A percentile compares a stretch with the other conserved stretches of the same genome.
These are phyloP conservation scores for Eustoma russellianum DNA, from an alignment of 257 asterid species.

Conservation along the genomic window DNA sequence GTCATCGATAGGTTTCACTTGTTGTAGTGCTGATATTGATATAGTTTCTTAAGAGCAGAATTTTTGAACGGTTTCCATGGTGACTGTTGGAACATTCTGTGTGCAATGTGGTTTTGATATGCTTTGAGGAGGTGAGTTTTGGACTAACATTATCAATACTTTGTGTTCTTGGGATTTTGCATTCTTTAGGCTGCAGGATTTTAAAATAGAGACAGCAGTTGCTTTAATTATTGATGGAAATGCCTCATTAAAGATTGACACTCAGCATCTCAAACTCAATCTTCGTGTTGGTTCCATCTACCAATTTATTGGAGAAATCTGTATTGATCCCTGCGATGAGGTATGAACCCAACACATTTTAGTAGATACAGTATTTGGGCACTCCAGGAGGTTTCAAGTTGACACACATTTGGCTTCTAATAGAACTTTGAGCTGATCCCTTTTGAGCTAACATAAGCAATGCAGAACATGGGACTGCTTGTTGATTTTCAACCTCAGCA, in stretches of 20 bases:
- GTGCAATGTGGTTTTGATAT: not conserved
- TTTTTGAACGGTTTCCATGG: no score
- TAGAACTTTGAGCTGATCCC: no score
- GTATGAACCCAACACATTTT: slow-evolving; percentile 18
- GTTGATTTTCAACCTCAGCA: no score
- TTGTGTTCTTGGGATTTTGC: not conserved
- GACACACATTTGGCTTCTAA: no score
- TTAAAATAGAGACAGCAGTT: slow-evolving; percentile 46
- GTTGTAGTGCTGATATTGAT: no score
- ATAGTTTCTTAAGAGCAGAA: no score
- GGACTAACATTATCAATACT: no score
- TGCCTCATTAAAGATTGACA: slow-evolving; percentile 53
- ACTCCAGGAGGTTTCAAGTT: not conserved
- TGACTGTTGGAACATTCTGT: no score
- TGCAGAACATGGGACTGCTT: no score
- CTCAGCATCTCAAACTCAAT: slow-evolving; percentile 53
- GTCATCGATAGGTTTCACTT: no score
- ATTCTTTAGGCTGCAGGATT: slow-evolving; percentile 58
- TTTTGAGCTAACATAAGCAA: no score
- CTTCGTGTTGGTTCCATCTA: slow-evolving; percentile 57
- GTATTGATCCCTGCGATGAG: slow-evolving; percentile 47
- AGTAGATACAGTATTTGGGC: not conserved
- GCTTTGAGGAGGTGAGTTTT: not conserved
- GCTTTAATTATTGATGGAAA: slow-evolving; percentile 67
- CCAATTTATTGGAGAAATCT: slow-evolving; percentile 87